Percentiles rank a stretch among this genome's conserved stretches.
These are phyloP conservation scores for Fusarium nanum DNA, from an alignment of 2,329 filamentous ascomycete genomes.

Conservation along the genomic window DNA sequence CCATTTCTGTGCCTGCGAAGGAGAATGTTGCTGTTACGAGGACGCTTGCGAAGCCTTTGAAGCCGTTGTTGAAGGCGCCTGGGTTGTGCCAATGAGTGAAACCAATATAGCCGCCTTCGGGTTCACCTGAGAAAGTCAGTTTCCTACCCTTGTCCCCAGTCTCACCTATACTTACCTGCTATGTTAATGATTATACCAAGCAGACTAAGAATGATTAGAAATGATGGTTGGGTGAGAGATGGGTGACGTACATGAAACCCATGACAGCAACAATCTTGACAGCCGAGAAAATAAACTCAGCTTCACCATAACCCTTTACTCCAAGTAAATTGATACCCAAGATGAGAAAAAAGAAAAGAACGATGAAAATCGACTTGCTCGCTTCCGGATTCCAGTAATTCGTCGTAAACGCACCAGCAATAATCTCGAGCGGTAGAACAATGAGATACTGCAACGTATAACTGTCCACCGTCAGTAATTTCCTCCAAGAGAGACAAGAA, in stretches of 20 bases:
- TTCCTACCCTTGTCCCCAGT: too few relatives aligned
- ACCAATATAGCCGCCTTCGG: slow-evolving; percentile 80
- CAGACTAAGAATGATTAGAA: slow-evolving; percentile 63
- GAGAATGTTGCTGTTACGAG: slow-evolving; percentile 81
- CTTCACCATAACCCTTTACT: slow-evolving; percentile 88
- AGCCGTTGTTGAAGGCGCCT: slow-evolving; percentile 83
- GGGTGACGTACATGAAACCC: slow-evolving; percentile 79
- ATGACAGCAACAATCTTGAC: slow-evolving; percentile 88
- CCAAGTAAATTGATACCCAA: slow-evolving; percentile 87
- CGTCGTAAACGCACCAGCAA: slow-evolving; percentile 85
- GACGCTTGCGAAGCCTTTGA: slow-evolving; percentile 82
- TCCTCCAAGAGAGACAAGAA: background rate
- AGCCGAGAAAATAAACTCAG: slow-evolving; percentile 86
- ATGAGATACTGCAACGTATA: slow-evolving; percentile 90
- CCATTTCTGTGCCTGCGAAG: slow-evolving; percentile 79
- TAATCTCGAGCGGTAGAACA: slow-evolving; percentile 84
- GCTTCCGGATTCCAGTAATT: slow-evolving; percentile 78
- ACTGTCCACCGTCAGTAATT: slow-evolving; percentile 52
- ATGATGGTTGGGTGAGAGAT: background rate
- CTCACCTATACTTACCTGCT: slow-evolving; percentile 63
- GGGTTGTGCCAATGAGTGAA: slow-evolving; percentile 79
- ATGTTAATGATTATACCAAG: slow-evolving; percentile 87
- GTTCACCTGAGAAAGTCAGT: slow-evolving; percentile 54
- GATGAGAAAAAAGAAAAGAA: slow-evolving; percentile 81
- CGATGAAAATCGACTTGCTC: slow-evolving; percentile 79